Evolutionary conservation across 2,329 filamentous ascomycete species (phyloP).

Genomic region (Pseudohalonectria lignicola): DNA sequence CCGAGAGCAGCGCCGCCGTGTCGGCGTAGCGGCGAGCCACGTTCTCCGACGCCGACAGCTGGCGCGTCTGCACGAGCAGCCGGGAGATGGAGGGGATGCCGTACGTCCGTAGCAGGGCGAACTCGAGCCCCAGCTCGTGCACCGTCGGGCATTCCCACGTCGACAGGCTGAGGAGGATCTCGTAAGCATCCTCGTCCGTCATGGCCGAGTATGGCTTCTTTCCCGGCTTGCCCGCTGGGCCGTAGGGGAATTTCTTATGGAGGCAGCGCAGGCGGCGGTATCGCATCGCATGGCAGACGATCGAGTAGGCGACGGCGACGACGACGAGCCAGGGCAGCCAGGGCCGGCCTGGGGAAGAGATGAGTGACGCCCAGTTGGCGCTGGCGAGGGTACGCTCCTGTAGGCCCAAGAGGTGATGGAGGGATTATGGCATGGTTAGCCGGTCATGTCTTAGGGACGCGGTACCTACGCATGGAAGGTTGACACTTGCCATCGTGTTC

Average conservation of each 20-base stretch:
- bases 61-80: slow-evolving; percentile 20
- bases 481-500: neutral
- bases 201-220: slow-evolving; percentile 13
- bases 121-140: slow-evolving; percentile 23
- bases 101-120: slow-evolving; percentile 31
- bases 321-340: neutral
- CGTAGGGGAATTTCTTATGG: neutral
- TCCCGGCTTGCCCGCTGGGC: neutral
- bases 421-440: neutral
- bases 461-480: neutral
- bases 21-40: slow-evolving; percentile 1
- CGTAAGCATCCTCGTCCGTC: slow-evolving; percentile 32
- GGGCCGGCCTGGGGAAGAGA: neutral
- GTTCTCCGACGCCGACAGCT: slow-evolving; percentile 2
- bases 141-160: slow-evolving; percentile 25
- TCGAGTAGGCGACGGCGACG: neutral
- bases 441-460: neutral
- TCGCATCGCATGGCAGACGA: neutral
- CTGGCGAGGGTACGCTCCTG: too few species aligned
- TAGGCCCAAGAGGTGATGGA: neutral
- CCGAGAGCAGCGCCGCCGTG: slow-evolving; percentile 5
- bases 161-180: slow-evolving; percentile 24
- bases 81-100: slow-evolving; percentile 24
- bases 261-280: neutral
- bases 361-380: too few species aligned